Conservation (phyloP, 2,329 filamentous ascomycete genomes). For the Xylaria sp. region DNA sequence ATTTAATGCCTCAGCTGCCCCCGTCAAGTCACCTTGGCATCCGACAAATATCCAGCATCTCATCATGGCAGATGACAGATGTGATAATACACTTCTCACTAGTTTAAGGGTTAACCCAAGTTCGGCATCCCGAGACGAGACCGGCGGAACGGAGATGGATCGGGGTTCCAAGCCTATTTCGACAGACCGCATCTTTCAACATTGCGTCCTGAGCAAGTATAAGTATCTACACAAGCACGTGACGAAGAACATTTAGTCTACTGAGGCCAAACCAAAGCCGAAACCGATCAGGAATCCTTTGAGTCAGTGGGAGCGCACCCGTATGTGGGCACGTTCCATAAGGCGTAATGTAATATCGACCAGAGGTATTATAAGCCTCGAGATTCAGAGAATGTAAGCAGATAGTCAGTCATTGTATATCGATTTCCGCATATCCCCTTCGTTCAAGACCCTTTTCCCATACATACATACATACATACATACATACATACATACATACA, state of each 20-base stretch:
- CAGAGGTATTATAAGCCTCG: not conserved
- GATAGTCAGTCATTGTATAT: not conserved
- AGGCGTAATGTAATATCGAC: not conserved
- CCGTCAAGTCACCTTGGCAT: conserved; percentile 17
- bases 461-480: no score
- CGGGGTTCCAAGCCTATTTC: not conserved
- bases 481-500: no score
- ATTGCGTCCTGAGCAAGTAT: not conserved
- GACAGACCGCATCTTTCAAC: not conserved
- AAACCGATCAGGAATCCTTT: no score
- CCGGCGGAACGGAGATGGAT: conserved; percentile 1
- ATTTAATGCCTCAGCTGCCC: conserved; percentile 7
- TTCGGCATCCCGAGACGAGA: not conserved
- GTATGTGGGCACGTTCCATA: no score
- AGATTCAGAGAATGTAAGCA: not conserved
- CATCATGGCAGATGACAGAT: not conserved
- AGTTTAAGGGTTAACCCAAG: not conserved
- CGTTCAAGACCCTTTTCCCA: not conserved
- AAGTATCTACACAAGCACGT: not conserved
- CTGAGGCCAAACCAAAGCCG: no score
- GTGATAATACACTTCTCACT: not conserved
- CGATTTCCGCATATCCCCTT: not conserved
- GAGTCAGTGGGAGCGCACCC: no score
- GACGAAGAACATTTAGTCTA: not conserved
- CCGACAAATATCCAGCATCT: not conserved